Conservation (phyloP, 2,329 filamentous ascomycete genomes). For the Peltaster fructicola region DNA sequence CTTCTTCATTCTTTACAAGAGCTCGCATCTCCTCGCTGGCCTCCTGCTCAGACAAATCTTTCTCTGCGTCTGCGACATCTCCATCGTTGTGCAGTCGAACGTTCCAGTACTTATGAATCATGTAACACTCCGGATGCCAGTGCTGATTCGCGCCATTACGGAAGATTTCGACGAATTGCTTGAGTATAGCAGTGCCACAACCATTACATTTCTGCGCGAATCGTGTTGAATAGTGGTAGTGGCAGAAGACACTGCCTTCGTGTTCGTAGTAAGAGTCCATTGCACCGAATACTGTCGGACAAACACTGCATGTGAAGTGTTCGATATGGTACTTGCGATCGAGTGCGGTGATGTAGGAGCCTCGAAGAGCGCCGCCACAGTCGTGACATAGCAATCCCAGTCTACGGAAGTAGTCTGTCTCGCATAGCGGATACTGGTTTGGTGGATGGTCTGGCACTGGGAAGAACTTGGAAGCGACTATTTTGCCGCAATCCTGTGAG, state of each 20-base stretch:
- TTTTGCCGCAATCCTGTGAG: slow-evolving; percentile 84
- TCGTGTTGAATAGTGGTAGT: slow-evolving; percentile 96
- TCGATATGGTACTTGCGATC: slow-evolving; percentile 98
- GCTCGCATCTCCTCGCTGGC: slow-evolving; percentile 54
- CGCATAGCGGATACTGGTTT: slow-evolving; percentile 84
- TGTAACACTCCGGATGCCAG: slow-evolving; percentile 99
- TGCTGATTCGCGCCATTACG: slow-evolving; percentile 96
- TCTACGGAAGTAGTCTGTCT: slow-evolving; percentile 91
- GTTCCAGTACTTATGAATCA: slow-evolving; percentile 99
- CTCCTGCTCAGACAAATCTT: slow-evolving; percentile 28
- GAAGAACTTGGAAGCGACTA: slow-evolving; percentile 98
- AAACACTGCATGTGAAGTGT: slow-evolving; percentile 95
- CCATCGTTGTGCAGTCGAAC: slow-evolving; percentile 46
- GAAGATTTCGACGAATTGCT: slow-evolving; percentile 98
- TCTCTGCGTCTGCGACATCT: slow-evolving; percentile 14
- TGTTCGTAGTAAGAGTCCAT: slow-evolving; percentile 99
- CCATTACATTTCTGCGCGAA: slow-evolving; percentile 94
- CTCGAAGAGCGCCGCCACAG: slow-evolving; percentile 79
- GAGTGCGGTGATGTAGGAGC: slow-evolving; percentile 93
- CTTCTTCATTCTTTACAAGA: slow-evolving; percentile 66
- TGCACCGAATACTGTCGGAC: slow-evolving; percentile 91
- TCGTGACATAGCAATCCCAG: slow-evolving; percentile 81
- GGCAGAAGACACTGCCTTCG: slow-evolving; percentile 88
- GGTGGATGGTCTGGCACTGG: slow-evolving; percentile 83
- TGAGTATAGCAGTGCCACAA: slow-evolving; percentile 90